A percentile compares a stretch with the other conserved stretches of the same genome.
Evolutionary conservation across 1,284 basidiomycete species (phyloP).

Genomic region (Pseudozyma flocculosa): DNA sequence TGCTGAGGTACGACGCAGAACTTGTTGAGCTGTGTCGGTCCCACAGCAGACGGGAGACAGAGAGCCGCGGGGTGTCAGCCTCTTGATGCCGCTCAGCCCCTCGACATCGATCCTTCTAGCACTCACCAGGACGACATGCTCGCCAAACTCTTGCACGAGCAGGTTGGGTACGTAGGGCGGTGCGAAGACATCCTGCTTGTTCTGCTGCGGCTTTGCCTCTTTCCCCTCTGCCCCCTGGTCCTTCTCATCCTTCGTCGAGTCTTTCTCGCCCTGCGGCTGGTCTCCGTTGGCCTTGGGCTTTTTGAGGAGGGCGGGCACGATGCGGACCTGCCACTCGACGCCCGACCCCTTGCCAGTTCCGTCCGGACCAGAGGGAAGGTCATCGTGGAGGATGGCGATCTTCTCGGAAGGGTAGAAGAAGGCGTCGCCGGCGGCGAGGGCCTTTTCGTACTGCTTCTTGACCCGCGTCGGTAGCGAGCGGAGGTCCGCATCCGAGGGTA

Average conservation of each 20-base stretch:
- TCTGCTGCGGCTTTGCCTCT: slow-evolving; percentile 31
- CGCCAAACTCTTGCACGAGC: slow-evolving; percentile 36
- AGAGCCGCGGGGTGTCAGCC: too few relatives aligned
- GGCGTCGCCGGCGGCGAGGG: slow-evolving; percentile 40
- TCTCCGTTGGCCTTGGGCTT: slow-evolving; percentile 30
- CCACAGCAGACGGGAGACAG: background rate
- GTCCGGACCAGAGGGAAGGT: background rate
- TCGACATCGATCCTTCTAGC: background rate
- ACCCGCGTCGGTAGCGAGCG: slow-evolving; percentile 28
- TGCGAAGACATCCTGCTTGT: slow-evolving; percentile 48
- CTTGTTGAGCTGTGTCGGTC: slow-evolving; percentile 57
- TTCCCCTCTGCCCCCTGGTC: slow-evolving; percentile 5
- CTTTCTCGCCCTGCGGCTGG: slow-evolving; percentile 9
- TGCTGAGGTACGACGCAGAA: slow-evolving; percentile 54
- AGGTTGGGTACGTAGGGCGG: slow-evolving; percentile 56
- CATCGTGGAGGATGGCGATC: background rate
- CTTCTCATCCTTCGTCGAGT: slow-evolving; percentile 11
- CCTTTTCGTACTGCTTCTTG: slow-evolving; percentile 33
- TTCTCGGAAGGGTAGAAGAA: slow-evolving; percentile 49
- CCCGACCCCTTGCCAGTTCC: background rate
- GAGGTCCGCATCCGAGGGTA: slow-evolving; percentile 15
- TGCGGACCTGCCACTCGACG: slow-evolving; percentile 43
- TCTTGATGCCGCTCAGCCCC: too few relatives aligned
- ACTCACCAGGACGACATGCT: slow-evolving; percentile 39
- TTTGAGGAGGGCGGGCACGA: slow-evolving; percentile 49